Percentiles rank a stretch among this genome's conserved stretches.
Conservation (phyloP, 1,284 basidiomycete genomes). For the Prillingera fragicola region DNA sequence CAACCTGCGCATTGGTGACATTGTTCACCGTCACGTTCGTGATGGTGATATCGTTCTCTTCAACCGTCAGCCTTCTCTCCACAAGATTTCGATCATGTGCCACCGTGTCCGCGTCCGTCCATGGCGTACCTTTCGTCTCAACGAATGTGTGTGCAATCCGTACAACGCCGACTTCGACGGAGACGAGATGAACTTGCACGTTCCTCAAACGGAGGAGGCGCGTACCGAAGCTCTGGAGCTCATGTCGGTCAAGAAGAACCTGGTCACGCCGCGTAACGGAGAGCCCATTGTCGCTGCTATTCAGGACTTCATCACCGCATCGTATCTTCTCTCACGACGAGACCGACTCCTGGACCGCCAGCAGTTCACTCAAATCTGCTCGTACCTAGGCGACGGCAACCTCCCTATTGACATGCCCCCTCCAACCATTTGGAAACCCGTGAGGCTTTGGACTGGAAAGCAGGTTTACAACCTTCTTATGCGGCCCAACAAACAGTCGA, state of each 20-base stretch:
- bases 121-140: constrained; percentile 95
- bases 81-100: constrained; percentile 99
- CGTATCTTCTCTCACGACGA: constrained; percentile 86
- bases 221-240: constrained; percentile 94
- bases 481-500: constrained; percentile 80
- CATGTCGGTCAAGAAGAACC: constrained; percentile 96
- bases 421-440: constrained; percentile 89
- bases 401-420: constrained; percentile 93
- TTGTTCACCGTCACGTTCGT: constrained; percentile 63
- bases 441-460: constrained; percentile 94
- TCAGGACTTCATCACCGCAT: constrained; percentile 97
- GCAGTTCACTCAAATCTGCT: constrained; percentile 95
- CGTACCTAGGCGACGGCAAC: constrained; percentile 86
- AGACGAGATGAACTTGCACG: constrained; percentile 99
- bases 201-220: constrained; percentile 98
- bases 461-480: constrained; percentile 96
- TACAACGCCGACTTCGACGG: constrained; percentile 99
- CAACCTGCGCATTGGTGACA: constrained; percentile 43
- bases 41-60: constrained; percentile 98
- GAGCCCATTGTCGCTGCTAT: constrained; percentile 98
- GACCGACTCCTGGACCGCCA: constrained; percentile 91
- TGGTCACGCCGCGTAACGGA: constrained; percentile 94
- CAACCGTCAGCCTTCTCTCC: constrained; percentile 97
- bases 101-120: constrained; percentile 86
- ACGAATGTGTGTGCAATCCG: constrained; percentile 98